These are phyloP conservation scores for Fibroporia radiculosa DNA, from an alignment of 768 basidiomycete species.

Conservation along the genomic window DNA sequence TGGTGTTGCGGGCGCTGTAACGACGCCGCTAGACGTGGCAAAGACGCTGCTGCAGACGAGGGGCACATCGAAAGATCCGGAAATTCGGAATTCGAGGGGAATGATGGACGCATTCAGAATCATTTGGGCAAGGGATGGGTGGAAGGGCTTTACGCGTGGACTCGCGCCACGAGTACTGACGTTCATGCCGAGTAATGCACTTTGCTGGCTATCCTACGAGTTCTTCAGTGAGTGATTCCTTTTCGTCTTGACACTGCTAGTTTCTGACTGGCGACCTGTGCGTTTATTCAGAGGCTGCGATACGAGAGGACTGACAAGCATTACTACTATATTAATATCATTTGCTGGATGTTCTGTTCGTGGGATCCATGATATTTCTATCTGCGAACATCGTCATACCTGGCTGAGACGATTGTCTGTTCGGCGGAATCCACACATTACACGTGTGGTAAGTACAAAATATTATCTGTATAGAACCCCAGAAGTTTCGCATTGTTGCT, in stretches of 20 bases:
- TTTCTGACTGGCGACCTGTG: constrained; percentile 6
- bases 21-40: constrained; percentile 94
- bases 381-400: too few species aligned
- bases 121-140: constrained; percentile 80
- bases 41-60: constrained; percentile 96
- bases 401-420: too few species aligned
- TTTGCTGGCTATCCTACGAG: constrained; percentile 97
- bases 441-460: too few species aligned
- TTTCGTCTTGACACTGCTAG: neutral
- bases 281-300: constrained; percentile 19
- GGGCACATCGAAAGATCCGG: constrained; percentile 77
- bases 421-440: too few species aligned
- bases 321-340: neutral
- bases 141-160: constrained; percentile 81
- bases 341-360: neutral
- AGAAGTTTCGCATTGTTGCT: too few species aligned
- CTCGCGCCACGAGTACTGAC: constrained; percentile 88
- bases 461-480: too few species aligned
- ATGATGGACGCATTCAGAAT: constrained; percentile 86
- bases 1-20: constrained; percentile 89
- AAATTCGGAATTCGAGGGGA: constrained; percentile 77
- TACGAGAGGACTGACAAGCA: constrained; percentile 11
- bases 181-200: constrained; percentile 92
- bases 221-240: constrained; percentile 82
- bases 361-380: neutral